phyloP scores from a whole-genome alignment of 352 stramenopile genomes.

The Phytophthora vignae region DNA sequence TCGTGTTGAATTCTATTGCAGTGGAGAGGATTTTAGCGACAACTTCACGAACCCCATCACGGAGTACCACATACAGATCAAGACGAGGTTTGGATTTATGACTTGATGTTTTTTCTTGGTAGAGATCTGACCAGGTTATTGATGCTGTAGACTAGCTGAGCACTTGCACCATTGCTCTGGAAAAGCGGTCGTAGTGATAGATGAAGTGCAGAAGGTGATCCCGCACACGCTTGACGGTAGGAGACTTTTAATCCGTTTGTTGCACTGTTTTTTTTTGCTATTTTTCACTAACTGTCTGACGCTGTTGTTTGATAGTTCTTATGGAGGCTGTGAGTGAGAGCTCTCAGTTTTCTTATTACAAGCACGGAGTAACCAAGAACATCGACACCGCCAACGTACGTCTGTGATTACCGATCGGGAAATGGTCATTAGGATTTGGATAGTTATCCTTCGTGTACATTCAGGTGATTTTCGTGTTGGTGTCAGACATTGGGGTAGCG shows the following conservation, averaged over 20 bases:
- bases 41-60: constrained; percentile 85
- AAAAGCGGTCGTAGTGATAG: constrained; percentile 91
- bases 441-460: constrained; percentile 21
- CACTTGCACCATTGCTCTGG: constrained; percentile 84
- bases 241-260: constrained; percentile 9
- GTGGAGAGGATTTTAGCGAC: constrained; percentile 88
- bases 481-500: constrained; percentile 88
- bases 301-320: constrained; percentile 48
- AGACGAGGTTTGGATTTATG: constrained; percentile 52
- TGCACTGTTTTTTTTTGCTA: neutral
- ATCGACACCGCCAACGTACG: constrained; percentile 80
- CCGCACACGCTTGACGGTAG: constrained; percentile 90
- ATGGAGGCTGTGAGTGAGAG: constrained; percentile 80
- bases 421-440: neutral
- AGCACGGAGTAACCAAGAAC: constrained; percentile 65
- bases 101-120: neutral
- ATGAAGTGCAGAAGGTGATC: constrained; percentile 94
- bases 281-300: constrained; percentile 1
- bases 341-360: constrained; percentile 82
- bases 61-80: constrained; percentile 88
- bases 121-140: neutral
- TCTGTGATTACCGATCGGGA: neutral
- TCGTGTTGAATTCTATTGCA: constrained; percentile 22
- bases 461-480: constrained; percentile 89
- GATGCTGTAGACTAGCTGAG: constrained; percentile 66